Base-by-base conservation (phyloP, 257 asterid genomes). In the Lantana camara region DNA sequence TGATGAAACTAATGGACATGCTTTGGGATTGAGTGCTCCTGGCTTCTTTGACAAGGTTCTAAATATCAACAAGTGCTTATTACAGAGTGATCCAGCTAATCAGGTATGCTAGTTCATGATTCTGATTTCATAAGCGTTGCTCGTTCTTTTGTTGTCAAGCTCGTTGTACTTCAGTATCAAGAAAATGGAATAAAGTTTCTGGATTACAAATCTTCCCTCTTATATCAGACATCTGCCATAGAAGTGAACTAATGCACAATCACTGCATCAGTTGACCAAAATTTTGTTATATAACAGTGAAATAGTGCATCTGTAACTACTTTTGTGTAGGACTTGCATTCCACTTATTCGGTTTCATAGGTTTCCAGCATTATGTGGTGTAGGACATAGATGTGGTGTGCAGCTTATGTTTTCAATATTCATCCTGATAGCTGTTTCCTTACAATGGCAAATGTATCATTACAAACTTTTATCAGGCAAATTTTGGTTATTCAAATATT, bases 11-110 rank as follows among this genome's bases (percentile, higher is more conserved):
- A 44, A 72, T 42, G 68, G 37, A 75, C 75, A 73, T 82, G 87
- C 98, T 63, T 79, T 93, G 84, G 98, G 98, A 58, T 77, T 93
- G 77, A 97, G 90, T 77, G 96, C 86, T 57, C 98, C 98, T 66
- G 98, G 98, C 4, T 90, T 81, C 80, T 93, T 77, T 63, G 97
- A 93, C 75, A 93, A 90, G 87, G 91, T 93, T 78, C 81, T 93
- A 58, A 81, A 93, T 70, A 80, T 93, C 50, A 50, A 80, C 48
- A 84, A 82, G 72, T 93, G 98, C 76, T 80, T 93, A 69, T 93
- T 93, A 69, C 98, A 93, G 71, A 82, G 97, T 71, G 89, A 83
- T 63, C 77, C 88, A 49, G 96, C 90, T 32, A 93, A 93, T 66
- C 71, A 78, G 96, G 96, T 92, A 77, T 41, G 54, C 45, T 59